Evolutionary conservation across 768 basidiomycete genomes (phyloP), one percentile per base, ranked within the genome.

Genomic region (Leccinum uliginosum): DNA sequence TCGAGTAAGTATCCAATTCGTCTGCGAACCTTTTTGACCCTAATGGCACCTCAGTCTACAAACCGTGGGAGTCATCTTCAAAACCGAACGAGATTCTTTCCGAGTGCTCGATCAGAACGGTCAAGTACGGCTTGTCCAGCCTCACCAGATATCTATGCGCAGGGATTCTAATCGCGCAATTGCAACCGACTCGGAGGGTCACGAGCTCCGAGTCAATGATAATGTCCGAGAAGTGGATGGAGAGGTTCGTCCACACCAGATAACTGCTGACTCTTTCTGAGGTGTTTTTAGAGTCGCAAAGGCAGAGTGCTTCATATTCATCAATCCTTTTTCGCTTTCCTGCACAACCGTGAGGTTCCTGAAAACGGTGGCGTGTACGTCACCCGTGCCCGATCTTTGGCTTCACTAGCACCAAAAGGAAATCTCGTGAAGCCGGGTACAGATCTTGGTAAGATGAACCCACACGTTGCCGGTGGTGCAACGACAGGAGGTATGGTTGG

Each of bases 351-450:
- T 14, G 94, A 98, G 51, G 79, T 92, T 52, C 66, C 79, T 19
- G 94, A 98, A 72, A 94, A 98, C 64, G 88, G 91, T 21, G 97
- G 97, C 56, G 86, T 98, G 26, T 99, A 95, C 67, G 93, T 99
- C 51, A 90, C 93, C 0, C 86, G 93, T 35, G 84, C 91, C 14
- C 86, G 91, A 43, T 83, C 86, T 2, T 77, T 98, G 45, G 83
- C 82, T 2, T 95, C 94, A 11, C 74, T 93, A 21, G 92, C 94
- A 1, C 93, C 95, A 1, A 94, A 94, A 65, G 86, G 89, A 52
- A 86, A 82, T 61, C 71, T 87, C 40, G 69, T 87, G 49, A 87
- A 87, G 63, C 74, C 80, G 2, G 79, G 76, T 12, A 76, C 83
- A 4, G 95, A 98, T 72, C 77, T 95, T 14, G 88, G 91, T 8